Evolutionary conservation across 176 grass and related monocot genomes (phyloP).

Genomic region (Zizania latifolia): DNA sequence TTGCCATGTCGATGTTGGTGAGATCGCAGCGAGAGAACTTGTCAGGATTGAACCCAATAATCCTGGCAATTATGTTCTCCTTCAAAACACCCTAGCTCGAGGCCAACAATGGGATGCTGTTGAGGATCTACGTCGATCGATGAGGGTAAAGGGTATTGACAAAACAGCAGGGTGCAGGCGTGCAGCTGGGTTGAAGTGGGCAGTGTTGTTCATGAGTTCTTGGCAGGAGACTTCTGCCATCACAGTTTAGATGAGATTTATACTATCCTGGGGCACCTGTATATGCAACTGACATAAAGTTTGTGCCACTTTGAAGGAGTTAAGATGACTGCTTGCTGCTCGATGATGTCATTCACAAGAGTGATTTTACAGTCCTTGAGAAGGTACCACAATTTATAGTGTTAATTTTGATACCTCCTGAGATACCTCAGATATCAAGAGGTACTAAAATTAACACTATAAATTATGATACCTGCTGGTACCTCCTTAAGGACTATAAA

Average conservation of each 20-base stretch:
- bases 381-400: no score
- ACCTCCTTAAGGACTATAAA: no score
- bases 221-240: conserved; percentile 28
- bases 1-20: conserved; percentile 33
- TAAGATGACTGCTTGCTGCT: not conserved
- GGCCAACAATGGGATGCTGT: conserved; percentile 43
- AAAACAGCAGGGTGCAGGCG: conserved; percentile 58
- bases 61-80: conserved; percentile 60
- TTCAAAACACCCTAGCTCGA: conserved; percentile 56
- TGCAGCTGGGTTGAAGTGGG: conserved; percentile 64
- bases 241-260: conserved; percentile 34
- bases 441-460: no score
- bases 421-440: no score
- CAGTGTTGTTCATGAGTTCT: conserved; percentile 32
- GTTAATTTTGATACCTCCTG: no score
- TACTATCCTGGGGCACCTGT: conserved; percentile 33
- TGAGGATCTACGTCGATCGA: conserved; percentile 25
- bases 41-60: conserved; percentile 45
- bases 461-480: no score
- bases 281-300: conserved; percentile 28
- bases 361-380: no score
- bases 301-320: not conserved
- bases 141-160: conserved; percentile 37
- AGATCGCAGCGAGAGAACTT: conserved; percentile 44
- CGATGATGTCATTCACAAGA: no score